Base-by-base conservation (phyloP, 2,329 filamentous ascomycete genomes). In the Alternaria novae-zelandiae region DNA sequence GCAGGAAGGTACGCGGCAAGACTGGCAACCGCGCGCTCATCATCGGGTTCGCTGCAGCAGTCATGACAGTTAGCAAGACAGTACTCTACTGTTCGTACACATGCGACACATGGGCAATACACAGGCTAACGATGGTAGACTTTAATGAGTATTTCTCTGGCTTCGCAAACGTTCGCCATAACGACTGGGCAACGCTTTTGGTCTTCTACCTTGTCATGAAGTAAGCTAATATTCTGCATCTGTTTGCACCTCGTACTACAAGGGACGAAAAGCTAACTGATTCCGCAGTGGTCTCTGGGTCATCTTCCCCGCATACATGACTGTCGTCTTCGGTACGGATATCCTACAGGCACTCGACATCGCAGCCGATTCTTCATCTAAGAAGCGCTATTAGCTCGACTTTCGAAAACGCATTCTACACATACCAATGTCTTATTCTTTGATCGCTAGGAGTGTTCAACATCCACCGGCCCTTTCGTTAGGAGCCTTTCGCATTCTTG, bases 21-120 rank as follows among this genome's bases (percentile, higher is more conserved):
- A 79, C 76, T 60, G 89, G 86, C 2, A 86, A 84, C 2, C 76
- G 82, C 63, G 88, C 88, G 17, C 81, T 87, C 28, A 65, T 91
- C 50, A 79, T 90, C 56, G 88, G 84, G 1, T 90, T 88, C 65
- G 83, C 83, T 54, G 84, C 86, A 20, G 85, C 85, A 6, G 80
- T 89, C 3, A 87, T 91, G 84, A 92, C 90, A 3, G 74, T 91
- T 20, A 87, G 86, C 73, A 92, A 92, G 82, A 91, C 90, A 2
- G 72, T 89, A 25, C 75, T 92, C 6, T 92, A 92, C 70, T 88
- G 89, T 89, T 69, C 82, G 85, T 59, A 28, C 82, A 3, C 17
- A 47, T 12, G n/a, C 30, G 30, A 17, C 17, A 10, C 21, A 11
- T 9, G n/a, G 67, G 41, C 28, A 28, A 46, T 25, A 1, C 17